Base-by-base conservation (phyloP, 2,329 filamentous ascomycete genomes). In the Aspergillus sp. region DNA sequence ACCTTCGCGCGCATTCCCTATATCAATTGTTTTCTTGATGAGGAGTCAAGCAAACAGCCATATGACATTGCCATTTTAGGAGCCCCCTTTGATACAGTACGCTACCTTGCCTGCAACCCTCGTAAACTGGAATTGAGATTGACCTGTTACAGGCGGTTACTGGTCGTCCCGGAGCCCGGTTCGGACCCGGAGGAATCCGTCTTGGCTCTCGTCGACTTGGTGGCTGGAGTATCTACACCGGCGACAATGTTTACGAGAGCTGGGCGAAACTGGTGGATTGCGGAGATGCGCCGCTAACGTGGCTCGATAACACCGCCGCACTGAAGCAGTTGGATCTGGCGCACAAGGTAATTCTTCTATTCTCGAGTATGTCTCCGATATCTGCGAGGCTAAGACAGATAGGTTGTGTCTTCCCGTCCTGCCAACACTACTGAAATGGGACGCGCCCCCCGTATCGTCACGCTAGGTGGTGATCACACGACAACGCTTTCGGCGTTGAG, bases 211-310 rank as follows among this genome's bases (percentile, higher is more conserved):
- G 77, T 45, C 73, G 82, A 29, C 82, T 85, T n/a, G 57, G 59
- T 12, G 75, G 70, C 2, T 84, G 76, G 73, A 78, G 71, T 57
- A 74, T 84, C 14, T 83, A 84, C 59, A 83, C 80, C 6, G 81
- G 82, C 2, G 59, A 71, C 39, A 82, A 82, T 59, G 67, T 74
- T 4, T 79, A 81, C 56, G 61, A 72, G 22, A 73, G 78, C 57
- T 84, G 82, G 77, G 80, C 81, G 0, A 81, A 78, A 59, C 76
- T 84, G 4, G 77, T 85, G 3, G 83, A 85, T 61, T 85, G 83
- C 60, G 83, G 83, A 36, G 82, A 85, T 69, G 82, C 78, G 5
- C 82, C 82, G 2, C 65, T 82, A 60, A 82, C 80, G 0, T 79
- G 79, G 58, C 65, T 85, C 58, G 80, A 85, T 64, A 85, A 85